Evolutionary conservation across 371 early-diverging fungal species (phyloP).

Genomic region (Rhizopus stolonifer): DNA sequence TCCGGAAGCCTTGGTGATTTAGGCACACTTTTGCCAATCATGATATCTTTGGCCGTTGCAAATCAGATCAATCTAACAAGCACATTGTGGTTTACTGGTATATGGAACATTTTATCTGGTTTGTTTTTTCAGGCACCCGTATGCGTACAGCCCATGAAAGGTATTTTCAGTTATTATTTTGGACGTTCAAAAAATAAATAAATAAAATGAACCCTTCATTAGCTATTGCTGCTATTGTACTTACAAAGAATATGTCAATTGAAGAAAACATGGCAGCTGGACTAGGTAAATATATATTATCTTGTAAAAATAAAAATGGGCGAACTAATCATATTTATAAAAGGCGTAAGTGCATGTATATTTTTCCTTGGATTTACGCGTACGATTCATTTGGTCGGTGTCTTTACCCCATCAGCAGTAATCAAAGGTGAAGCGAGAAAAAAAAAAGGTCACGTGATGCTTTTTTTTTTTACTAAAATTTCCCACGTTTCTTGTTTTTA

Average conservation of each 20-base stretch:
- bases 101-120: slow-evolving; percentile 86
- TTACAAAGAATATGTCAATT: slow-evolving; percentile 66
- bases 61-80: slow-evolving; percentile 79
- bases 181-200: too few species aligned
- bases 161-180: too few species aligned
- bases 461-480: neutral
- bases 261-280: slow-evolving; percentile 81
- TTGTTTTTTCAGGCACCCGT: slow-evolving; percentile 79
- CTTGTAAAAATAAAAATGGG: neutral
- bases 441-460: neutral
- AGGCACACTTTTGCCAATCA: slow-evolving; percentile 86
- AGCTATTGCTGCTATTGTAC: slow-evolving; percentile 85
- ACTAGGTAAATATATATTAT: slow-evolving; percentile 23
- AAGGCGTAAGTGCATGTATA: slow-evolving; percentile 63
- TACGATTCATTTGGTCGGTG: slow-evolving; percentile 68
- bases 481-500: too few species aligned
- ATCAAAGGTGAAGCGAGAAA: slow-evolving; percentile 62
- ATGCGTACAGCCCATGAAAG: slow-evolving; percentile 87
- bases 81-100: slow-evolving; percentile 84
- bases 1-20: slow-evolving; percentile 82
- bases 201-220: too few species aligned
- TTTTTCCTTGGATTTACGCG: slow-evolving; percentile 73
- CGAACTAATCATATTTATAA: neutral
- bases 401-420: slow-evolving; percentile 74
- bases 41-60: slow-evolving; percentile 74